Conservation (phyloP, 768 basidiomycete genomes). For the Termitomyces heimii region DNA sequence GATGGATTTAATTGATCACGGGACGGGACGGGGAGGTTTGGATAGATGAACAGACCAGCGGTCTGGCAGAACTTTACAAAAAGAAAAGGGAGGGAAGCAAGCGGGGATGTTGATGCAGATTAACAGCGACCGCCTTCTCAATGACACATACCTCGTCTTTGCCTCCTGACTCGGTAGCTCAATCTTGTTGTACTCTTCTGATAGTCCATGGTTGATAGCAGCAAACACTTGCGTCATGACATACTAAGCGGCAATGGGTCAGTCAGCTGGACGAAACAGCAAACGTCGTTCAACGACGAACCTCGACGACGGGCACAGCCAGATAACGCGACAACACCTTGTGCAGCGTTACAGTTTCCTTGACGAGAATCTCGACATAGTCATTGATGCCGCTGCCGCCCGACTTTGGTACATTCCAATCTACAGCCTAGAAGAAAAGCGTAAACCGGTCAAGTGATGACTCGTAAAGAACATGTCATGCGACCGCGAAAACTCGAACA, state of each 20-base stretch:
- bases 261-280: too few relatives aligned
- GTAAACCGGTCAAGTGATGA: too few relatives aligned
- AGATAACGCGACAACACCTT: conserved; percentile 94
- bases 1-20: neutral
- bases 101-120: neutral
- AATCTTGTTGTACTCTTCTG: conserved; percentile 79
- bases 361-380: conserved; percentile 93
- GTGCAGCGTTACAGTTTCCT: conserved; percentile 93
- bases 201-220: conserved; percentile 85
- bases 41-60: too few relatives aligned
- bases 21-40: too few relatives aligned
- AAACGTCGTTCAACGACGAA: too few relatives aligned
- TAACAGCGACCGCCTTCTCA: too few relatives aligned
- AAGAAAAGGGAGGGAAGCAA: neutral
- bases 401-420: conserved; percentile 67
- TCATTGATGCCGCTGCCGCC: conserved; percentile 66
- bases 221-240: conserved; percentile 96
- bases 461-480: neutral
- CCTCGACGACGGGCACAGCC: conserved; percentile 74
- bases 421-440: conserved; percentile 74
- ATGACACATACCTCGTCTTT: conserved; percentile 65
- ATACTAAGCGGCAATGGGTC: conserved; percentile 49
- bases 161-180: conserved; percentile 80
- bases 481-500: neutral
- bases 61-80: conserved; percentile 1